These are phyloP conservation scores for Xylaria sp. DNA, from an alignment of 2,329 filamentous ascomycete species.

Conservation along the genomic window DNA sequence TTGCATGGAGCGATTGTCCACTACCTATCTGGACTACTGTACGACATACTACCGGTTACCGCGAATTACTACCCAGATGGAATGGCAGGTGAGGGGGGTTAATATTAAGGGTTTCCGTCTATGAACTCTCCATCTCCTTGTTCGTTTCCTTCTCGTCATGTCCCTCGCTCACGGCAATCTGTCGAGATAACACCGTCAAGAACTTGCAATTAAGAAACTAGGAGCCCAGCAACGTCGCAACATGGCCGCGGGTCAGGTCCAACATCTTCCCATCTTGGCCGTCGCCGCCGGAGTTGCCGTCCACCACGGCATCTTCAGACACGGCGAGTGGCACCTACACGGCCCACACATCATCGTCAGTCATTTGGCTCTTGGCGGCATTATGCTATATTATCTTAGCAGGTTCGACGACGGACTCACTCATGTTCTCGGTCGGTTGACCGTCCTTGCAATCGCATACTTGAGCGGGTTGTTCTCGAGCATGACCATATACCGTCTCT, in stretches of 20 bases:
- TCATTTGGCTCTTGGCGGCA: slow-evolving; percentile 27
- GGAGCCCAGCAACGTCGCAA: neutral
- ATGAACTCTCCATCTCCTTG: neutral
- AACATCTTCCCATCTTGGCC: slow-evolving; percentile 29
- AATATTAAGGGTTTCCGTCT: neutral
- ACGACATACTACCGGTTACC: neutral
- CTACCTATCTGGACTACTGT: too few species aligned
- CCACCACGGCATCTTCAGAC: slow-evolving; percentile 37
- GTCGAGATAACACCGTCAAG: neutral
- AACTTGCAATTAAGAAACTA: neutral
- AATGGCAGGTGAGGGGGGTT: neutral
- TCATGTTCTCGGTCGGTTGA: slow-evolving; percentile 9
- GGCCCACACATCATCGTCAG: slow-evolving; percentile 34
- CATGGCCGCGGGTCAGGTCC: slow-evolving; percentile 20
- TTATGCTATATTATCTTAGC: slow-evolving; percentile 23
- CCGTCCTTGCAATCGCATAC: slow-evolving; percentile 28
- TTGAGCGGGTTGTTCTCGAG: slow-evolving; percentile 36
- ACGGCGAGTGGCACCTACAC: slow-evolving; percentile 39
- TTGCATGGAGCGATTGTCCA: neutral
- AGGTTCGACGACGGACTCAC: neutral
- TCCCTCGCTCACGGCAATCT: neutral
- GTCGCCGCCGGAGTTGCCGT: slow-evolving; percentile 29
- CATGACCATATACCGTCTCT: slow-evolving; percentile 48
- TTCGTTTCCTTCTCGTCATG: neutral
- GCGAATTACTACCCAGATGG: neutral